Evolutionary conservation across 1,284 basidiomycete species (phyloP).

Genomic region (Sporisorium reilianum): DNA sequence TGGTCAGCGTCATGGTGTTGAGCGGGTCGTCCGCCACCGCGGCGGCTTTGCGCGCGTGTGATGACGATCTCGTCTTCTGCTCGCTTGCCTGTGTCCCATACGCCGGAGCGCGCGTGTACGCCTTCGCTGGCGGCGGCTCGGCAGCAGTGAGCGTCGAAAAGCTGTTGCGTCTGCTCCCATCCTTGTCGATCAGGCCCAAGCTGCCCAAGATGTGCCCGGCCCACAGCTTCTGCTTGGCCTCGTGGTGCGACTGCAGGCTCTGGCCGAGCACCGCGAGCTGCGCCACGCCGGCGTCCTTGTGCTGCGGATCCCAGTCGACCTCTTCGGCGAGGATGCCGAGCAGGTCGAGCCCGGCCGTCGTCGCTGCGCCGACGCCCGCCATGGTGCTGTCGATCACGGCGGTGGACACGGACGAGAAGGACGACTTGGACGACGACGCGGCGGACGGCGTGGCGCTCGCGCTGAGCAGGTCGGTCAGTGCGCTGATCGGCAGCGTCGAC

Average conservation of each 20-base stretch:
- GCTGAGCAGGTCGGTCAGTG: slow-evolving; percentile 23
- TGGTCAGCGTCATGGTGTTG: slow-evolving; percentile 56
- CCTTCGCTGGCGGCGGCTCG: not conserved
- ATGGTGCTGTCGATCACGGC: slow-evolving; percentile 11
- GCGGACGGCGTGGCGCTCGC: slow-evolving; percentile 20
- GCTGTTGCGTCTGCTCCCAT: slow-evolving; percentile 18
- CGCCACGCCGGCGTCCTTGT: slow-evolving; percentile 8
- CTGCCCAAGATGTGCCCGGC: slow-evolving; percentile 34
- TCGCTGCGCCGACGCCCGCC: slow-evolving; percentile 11
- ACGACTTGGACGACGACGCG: slow-evolving; percentile 32
- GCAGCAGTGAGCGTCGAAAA: slow-evolving; percentile 10
- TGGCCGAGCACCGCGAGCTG: slow-evolving; percentile 31
- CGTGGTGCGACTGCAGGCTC: slow-evolving; percentile 22
- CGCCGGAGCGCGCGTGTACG: not conserved
- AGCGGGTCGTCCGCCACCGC: slow-evolving; percentile 20
- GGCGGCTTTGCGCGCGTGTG: not conserved
- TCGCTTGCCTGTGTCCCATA: not conserved
- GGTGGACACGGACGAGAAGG: slow-evolving; percentile 35
- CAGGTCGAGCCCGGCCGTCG: slow-evolving; percentile 34
- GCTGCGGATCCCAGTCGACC: slow-evolving; percentile 47
- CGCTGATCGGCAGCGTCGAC: slow-evolving; percentile 36
- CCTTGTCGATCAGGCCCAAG: slow-evolving; percentile 26
- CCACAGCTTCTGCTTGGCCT: slow-evolving; percentile 40
- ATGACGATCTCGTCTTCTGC: not conserved
- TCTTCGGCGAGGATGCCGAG: slow-evolving; percentile 40